Base-by-base conservation (phyloP, 2,329 filamentous ascomycete species). In the Claviceps sp. region DNA sequence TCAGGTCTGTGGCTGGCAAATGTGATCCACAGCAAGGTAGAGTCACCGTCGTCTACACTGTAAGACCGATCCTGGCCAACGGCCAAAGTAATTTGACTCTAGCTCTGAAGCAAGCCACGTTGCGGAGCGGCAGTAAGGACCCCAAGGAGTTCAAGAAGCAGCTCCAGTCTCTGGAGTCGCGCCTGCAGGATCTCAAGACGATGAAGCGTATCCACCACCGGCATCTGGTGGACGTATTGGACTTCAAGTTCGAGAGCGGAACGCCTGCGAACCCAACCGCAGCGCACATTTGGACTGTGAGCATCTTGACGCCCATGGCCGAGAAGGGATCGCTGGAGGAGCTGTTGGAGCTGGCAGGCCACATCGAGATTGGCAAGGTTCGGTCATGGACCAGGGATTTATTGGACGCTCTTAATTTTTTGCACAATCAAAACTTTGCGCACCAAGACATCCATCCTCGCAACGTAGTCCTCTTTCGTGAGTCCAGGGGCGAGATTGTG, bases 381-480 rank as follows among this genome's bases (percentile, higher is more conserved):
- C 84, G 89, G 50, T 83, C 87, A 24, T 97, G 89, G 85, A 93
- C 89, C n/a, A 82, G 90, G 54, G 89, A 95, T 61, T 74, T 98
- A 17, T 77, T 98, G 26, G 89, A 96, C 68, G 93, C 85, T 0
- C 72, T 98, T 30, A 86, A 89, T 54, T 95, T 85, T 64, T 80
- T 95, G 50, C 91, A 97, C 67, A 84, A 85, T 57, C 84, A 87
- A 62, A 89, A 89, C 19, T 76, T 96, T 52, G 75, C 88, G 24
- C 93, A 97, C 66, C 86, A 87, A 62, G 82, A 87, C 61, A 82
- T 96, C 17, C 88, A 95, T 62, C 75, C 84, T 13, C 77, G 80
- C 17, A 95, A 95, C 57, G 77, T 96, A 47, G 75, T 96, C 4
- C 70, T 96, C 4, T 87, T 85, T 59, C 77, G 84, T 55, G 82